Percentiles rank a stretch among this genome's conserved stretches.
Conservation (phyloP, 345 rosid species). For the Sapria himalayana region DNA sequence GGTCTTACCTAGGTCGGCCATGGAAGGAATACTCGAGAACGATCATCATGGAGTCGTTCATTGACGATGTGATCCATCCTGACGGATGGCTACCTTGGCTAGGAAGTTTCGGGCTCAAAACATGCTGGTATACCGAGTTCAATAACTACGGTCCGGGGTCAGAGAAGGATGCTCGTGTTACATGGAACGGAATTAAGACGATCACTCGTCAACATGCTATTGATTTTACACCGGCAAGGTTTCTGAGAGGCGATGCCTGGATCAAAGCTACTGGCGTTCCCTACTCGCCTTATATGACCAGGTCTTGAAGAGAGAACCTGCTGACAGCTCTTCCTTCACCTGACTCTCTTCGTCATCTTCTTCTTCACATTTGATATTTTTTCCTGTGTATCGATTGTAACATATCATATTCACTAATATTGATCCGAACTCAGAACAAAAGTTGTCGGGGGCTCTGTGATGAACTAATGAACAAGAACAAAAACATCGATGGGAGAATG, state of each 20-base stretch:
- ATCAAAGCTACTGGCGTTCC: slow-evolving; percentile 29
- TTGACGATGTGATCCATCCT: slow-evolving; percentile 30
- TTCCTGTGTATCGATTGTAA: too few relatives aligned
- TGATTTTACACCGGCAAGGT: slow-evolving; percentile 18
- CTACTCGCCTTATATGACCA: slow-evolving; percentile 10
- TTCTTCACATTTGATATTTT: background rate
- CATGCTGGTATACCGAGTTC: slow-evolving; percentile 38
- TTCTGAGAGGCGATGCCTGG: slow-evolving; percentile 31
- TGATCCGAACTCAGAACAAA: too few relatives aligned
- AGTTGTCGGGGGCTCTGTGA: too few relatives aligned
- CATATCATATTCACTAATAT: too few relatives aligned
- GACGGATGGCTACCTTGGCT: slow-evolving; percentile 56
- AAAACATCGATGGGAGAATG: too few relatives aligned
- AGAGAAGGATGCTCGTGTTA: slow-evolving; percentile 14
- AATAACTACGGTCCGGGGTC: slow-evolving; percentile 58
- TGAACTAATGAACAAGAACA: too few relatives aligned
- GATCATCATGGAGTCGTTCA: slow-evolving; percentile 39
- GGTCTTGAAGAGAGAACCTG: background rate
- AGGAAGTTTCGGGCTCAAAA: slow-evolving; percentile 22
- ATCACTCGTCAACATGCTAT: slow-evolving; percentile 13
- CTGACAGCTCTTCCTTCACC: too few relatives aligned
- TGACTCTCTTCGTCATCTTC: too few relatives aligned
- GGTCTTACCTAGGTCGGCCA: slow-evolving; percentile 54
- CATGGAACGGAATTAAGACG: slow-evolving; percentile 42
- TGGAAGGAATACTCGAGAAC: slow-evolving; percentile 39